A percentile compares a stretch with the other conserved stretches of the same genome.
Conservation (phyloP, 2,329 filamentous ascomycete species). For the Fusarium nanum region DNA sequence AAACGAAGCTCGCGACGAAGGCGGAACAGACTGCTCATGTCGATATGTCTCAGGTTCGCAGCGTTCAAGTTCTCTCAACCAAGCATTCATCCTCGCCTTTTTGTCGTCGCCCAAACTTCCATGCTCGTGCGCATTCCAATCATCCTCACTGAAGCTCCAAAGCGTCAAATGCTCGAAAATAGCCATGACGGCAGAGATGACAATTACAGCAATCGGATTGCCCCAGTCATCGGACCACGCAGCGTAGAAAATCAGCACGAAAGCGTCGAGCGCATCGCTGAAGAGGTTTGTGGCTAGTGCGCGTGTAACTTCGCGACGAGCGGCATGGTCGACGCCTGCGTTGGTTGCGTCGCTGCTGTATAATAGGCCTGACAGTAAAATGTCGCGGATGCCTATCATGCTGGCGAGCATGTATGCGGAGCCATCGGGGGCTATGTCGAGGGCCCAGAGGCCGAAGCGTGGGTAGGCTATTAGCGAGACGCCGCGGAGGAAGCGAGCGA, state of each 20-base stretch:
- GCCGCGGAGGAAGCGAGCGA: slow-evolving; percentile 47
- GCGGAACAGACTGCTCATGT: slow-evolving; percentile 32
- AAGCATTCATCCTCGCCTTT: slow-evolving; percentile 48
- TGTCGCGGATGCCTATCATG: slow-evolving; percentile 49
- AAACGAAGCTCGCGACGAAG: slow-evolving; percentile 32
- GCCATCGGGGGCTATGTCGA: slow-evolving; percentile 47
- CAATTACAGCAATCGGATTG: slow-evolving; percentile 47
- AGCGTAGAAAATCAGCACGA: slow-evolving; percentile 51
- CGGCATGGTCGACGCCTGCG: slow-evolving; percentile 21
- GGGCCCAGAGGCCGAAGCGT: slow-evolving; percentile 46
- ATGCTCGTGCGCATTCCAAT: slow-evolving; percentile 35
- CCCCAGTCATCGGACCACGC: slow-evolving; percentile 49
- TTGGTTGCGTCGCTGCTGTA: slow-evolving; percentile 41
- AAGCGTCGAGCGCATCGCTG: slow-evolving; percentile 51
- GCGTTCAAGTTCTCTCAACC: slow-evolving; percentile 47
- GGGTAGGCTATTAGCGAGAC: slow-evolving; percentile 47
- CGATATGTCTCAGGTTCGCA: slow-evolving; percentile 24
- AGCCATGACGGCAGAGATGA: slow-evolving; percentile 48
- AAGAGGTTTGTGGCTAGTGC: slow-evolving; percentile 49
- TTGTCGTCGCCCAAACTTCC: slow-evolving; percentile 46
- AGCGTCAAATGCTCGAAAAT: slow-evolving; percentile 50
- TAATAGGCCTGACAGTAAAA: slow-evolving; percentile 48
- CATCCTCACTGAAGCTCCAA: slow-evolving; percentile 50
- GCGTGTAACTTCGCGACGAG: slow-evolving; percentile 46
- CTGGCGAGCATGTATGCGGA: slow-evolving; percentile 48